These are phyloP conservation scores for Coffea eugenioides DNA, from an alignment of 257 asterid species.

Conservation along the genomic window DNA sequence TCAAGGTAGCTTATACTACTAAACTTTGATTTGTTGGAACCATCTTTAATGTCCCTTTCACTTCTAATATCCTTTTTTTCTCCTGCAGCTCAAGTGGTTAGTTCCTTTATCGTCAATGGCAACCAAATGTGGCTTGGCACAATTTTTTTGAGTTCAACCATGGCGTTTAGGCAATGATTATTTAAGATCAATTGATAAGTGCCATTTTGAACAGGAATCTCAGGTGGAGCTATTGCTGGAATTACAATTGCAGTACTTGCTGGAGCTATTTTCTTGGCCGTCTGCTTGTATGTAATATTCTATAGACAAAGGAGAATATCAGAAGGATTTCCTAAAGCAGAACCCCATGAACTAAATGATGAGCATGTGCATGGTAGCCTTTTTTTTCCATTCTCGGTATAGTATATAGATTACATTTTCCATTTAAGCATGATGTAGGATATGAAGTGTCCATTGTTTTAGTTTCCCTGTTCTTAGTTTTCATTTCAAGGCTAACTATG, in stretches of 20 bases:
- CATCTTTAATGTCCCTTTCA: conserved; percentile 3
- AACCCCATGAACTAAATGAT: conserved; percentile 23
- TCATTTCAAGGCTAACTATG: neutral
- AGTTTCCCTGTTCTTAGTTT: neutral
- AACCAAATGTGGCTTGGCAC: conserved; percentile 14
- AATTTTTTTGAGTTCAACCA: conserved; percentile 18
- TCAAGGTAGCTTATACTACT: conserved; percentile 46
- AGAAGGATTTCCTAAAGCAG: conserved; percentile 24
- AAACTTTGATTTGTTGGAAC: neutral
- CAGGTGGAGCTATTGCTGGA: conserved; percentile 76
- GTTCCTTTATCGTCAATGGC: conserved; percentile 23
- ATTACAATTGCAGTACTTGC: conserved; percentile 55
- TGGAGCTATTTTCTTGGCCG: conserved; percentile 40
- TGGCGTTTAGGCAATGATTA: conserved; percentile 1
- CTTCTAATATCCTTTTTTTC: conserved; percentile 28
- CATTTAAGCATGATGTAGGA: neutral
- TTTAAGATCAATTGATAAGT: conserved; percentile 10
- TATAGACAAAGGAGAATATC: conserved; percentile 34
- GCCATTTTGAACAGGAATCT: conserved; percentile 52
- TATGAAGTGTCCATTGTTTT: neutral
- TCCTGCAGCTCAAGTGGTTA: conserved; percentile 83
- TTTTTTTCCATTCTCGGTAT: neutral
- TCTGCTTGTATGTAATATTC: conserved; percentile 42
- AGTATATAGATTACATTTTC: neutral
- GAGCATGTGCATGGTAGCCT: conserved; percentile 41